Percentiles rank a stretch among this genome's conserved stretches.
Conservation (phyloP, 225 moss, liverwort and hornwort genomes). For the Straminergon stramineum region DNA sequence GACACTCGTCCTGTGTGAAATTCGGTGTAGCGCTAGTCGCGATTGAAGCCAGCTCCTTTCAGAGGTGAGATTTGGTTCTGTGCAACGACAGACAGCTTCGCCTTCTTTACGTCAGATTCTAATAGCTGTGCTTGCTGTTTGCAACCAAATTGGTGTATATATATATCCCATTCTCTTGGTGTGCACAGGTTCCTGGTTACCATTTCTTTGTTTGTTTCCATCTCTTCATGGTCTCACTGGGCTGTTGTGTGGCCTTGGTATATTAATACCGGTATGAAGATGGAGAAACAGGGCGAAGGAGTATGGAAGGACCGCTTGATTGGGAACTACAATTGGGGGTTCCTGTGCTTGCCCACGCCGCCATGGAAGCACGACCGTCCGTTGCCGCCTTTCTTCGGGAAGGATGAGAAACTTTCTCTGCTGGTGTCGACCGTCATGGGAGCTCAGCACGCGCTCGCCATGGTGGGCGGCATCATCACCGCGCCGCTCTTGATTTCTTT, state of each 20-base stretch:
- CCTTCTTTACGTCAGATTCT: neutral
- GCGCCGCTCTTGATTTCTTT: conserved; percentile 57
- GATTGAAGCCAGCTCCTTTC: neutral
- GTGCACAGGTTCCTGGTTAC: neutral
- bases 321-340: conserved; percentile 68
- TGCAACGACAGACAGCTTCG: neutral
- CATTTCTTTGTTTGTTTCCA: no score
- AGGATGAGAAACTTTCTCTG: conserved; percentile 64
- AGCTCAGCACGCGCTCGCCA: conserved; percentile 85
- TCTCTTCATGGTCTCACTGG: neutral
- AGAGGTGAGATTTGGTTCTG: neutral
- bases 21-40: neutral
- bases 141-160: neutral
- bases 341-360: conserved; percentile 57
- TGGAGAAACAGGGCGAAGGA: conserved; percentile 11
- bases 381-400: conserved; percentile 68
- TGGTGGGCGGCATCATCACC: conserved; percentile 92
- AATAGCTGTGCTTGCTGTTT: neutral
- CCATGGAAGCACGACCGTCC: conserved; percentile 61
- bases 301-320: conserved; percentile 25
- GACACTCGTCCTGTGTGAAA: neutral
- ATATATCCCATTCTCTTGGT: neutral
- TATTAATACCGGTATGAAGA: neutral
- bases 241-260: neutral
- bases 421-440: conserved; percentile 69